These are phyloP conservation scores for Cynara cardunculus DNA, from an alignment of 129 eudicot species.

Conservation along the genomic window DNA sequence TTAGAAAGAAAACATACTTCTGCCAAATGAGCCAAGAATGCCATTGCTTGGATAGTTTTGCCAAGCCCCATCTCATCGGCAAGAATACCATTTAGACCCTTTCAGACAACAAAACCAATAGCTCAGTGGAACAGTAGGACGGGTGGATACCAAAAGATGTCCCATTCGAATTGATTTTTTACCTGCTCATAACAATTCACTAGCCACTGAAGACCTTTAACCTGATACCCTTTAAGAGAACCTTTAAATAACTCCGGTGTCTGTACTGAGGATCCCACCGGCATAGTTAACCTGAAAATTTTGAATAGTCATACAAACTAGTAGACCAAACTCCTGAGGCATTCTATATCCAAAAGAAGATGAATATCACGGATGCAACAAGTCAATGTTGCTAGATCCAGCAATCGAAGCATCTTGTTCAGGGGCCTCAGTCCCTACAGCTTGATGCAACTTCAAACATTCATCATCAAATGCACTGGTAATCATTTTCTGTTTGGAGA, in stretches of 20 bases:
- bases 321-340: neutral
- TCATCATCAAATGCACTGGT: constrained; percentile 77
- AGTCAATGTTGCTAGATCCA: constrained; percentile 64
- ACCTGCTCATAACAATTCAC: constrained; percentile 96
- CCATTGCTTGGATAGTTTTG: constrained; percentile 92
- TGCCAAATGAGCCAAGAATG: constrained; percentile 89
- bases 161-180: neutral
- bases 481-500: constrained; percentile 71
- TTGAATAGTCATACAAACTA: neutral
- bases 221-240: constrained; percentile 78
- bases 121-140: neutral
- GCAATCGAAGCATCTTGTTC: constrained; percentile 55
- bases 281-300: constrained; percentile 73
- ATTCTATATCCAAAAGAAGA: neutral
- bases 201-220: constrained; percentile 92
- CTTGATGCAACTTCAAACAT: constrained; percentile 59
- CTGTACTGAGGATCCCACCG: constrained; percentile 73
- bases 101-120: constrained; percentile 6
- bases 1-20: constrained; percentile 49
- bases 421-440: constrained; percentile 40
- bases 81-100: constrained; percentile 92
- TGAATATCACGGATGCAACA: constrained; percentile 67
- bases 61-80: constrained; percentile 97
- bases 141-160: neutral
- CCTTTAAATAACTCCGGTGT: constrained; percentile 81